These are phyloP conservation scores for Papiliotrema laurentii DNA, from an alignment of 1,284 basidiomycete species.

Conservation along the genomic window DNA sequence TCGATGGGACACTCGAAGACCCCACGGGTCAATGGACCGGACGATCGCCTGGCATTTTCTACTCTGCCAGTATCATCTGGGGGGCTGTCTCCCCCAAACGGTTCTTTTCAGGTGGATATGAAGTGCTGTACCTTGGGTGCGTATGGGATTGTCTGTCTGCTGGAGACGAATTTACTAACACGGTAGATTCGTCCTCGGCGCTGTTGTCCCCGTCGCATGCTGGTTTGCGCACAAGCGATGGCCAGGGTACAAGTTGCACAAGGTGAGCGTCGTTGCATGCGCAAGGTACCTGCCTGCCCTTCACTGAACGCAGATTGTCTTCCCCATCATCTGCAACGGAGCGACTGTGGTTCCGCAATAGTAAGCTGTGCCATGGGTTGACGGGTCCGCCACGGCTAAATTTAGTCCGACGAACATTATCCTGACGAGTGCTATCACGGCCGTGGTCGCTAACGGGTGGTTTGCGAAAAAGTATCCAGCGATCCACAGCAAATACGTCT, in stretches of 20 bases:
- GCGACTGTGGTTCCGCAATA: slow-evolving; percentile 48
- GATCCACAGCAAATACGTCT: slow-evolving; percentile 37
- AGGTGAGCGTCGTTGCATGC: no score
- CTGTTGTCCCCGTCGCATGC: slow-evolving; percentile 44
- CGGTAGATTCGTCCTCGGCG: slow-evolving; percentile 47
- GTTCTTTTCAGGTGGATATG: slow-evolving; percentile 52
- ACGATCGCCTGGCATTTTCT: slow-evolving; percentile 44
- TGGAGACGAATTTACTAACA: background rate
- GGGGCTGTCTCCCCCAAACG: slow-evolving; percentile 49
- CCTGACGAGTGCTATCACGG: slow-evolving; percentile 47
- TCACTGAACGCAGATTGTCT: slow-evolving; percentile 42
- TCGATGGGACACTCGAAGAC: slow-evolving; percentile 47
- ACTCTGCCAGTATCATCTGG: slow-evolving; percentile 48
- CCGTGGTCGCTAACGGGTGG: slow-evolving; percentile 46
- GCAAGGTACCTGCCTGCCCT: background rate
- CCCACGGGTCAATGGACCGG: slow-evolving; percentile 51
- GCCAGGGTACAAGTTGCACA: slow-evolving; percentile 40
- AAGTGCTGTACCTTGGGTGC: slow-evolving; percentile 44
- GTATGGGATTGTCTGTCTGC: background rate
- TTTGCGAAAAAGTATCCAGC: slow-evolving; percentile 39
- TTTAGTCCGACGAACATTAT: slow-evolving; percentile 52
- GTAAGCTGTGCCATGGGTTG: slow-evolving; percentile 24
- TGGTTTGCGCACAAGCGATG: slow-evolving; percentile 49
- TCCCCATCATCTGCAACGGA: slow-evolving; percentile 52
- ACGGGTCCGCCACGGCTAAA: background rate